phyloP scores from a whole-genome alignment of 78 protist genomes.

The Kipferlia bialata region DNA sequence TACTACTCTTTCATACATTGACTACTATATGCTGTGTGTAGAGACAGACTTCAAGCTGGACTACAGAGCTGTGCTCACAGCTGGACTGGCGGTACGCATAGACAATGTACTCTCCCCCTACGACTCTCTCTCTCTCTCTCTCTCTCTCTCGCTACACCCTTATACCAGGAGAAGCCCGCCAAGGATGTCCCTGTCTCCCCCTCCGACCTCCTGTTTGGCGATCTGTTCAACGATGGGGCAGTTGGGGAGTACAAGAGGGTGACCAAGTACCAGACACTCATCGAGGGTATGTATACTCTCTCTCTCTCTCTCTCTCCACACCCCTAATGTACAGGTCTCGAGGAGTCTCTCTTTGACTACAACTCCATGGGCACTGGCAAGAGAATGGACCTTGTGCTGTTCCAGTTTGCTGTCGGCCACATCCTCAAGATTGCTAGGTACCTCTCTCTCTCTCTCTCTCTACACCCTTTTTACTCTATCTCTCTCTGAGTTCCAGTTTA shows the following conservation, averaged over 20 bases:
- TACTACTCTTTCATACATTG: no score
- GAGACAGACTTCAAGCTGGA: background rate
- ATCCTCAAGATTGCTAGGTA: slow-evolving; percentile 19
- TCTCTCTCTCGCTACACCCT: no score
- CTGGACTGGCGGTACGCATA: background rate
- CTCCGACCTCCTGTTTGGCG: slow-evolving; percentile 1
- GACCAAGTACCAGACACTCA: background rate
- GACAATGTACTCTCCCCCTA: background rate
- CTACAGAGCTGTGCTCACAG: background rate
- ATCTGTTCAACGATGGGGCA: background rate
- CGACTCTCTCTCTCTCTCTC: no score
- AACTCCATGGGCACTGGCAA: slow-evolving; percentile 1
- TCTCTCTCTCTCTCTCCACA: no score
- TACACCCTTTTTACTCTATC: no score
- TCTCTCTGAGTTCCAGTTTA: no score
- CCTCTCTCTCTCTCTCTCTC: no score
- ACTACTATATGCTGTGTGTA: no score
- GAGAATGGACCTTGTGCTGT: slow-evolving; percentile 43
- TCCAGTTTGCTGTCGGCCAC: slow-evolving; percentile 28
- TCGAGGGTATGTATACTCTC: slow-evolving; percentile 19
- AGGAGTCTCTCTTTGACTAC: slow-evolving; percentile 44
- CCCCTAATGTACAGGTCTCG: slow-evolving; percentile 4
- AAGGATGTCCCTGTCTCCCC: slow-evolving; percentile 6
- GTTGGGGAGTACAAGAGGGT: background rate
- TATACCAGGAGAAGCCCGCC: no score